A percentile compares a stretch with the other conserved stretches of the same genome.
These are phyloP conservation scores for Psidium guajava DNA, from an alignment of 345 rosid genomes.

Conservation along the genomic window DNA sequence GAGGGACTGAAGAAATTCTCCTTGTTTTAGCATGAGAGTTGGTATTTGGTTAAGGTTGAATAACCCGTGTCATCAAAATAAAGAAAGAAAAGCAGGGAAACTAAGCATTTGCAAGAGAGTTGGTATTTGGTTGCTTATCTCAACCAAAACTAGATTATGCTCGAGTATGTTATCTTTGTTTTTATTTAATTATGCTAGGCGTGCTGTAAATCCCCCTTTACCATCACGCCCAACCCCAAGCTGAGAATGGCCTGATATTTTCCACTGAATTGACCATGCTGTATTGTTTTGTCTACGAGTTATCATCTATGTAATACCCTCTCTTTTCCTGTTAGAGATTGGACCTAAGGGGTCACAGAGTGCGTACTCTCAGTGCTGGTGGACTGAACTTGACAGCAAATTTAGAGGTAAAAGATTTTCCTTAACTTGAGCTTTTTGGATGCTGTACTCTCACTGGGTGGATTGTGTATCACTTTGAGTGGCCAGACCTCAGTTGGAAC, in stretches of 20 bases:
- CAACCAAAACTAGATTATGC: not conserved
- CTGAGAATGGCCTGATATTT: not conserved
- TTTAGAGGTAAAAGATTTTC: constrained; percentile 54
- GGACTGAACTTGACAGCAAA: constrained; percentile 77
- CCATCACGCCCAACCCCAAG: not conserved
- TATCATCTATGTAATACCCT: not conserved
- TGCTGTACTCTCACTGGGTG: not conserved
- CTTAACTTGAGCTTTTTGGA: not conserved
- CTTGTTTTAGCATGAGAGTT: not conserved
- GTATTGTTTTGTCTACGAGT: not conserved
- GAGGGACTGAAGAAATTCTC: not conserved
- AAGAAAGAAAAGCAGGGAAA: not conserved
- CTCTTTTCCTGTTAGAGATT: constrained; percentile 47
- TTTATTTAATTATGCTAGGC: not conserved
- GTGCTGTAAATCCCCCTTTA: not conserved
- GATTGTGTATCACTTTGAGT: not conserved
- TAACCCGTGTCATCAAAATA: not conserved
- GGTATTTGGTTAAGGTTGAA: not conserved
- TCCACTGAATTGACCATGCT: not conserved
- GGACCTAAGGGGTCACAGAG: constrained; percentile 95
- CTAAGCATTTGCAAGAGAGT: not conserved
- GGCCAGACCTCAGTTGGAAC: not conserved
- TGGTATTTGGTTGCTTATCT: not conserved
- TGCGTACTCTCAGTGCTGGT: constrained; percentile 62
- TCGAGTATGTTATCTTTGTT: not conserved